A percentile compares a stretch with the other conserved stretches of the same genome.
These are phyloP conservation scores for Ailanthus altissimus DNA, from an alignment of 345 rosid species.

Conservation along the genomic window DNA sequence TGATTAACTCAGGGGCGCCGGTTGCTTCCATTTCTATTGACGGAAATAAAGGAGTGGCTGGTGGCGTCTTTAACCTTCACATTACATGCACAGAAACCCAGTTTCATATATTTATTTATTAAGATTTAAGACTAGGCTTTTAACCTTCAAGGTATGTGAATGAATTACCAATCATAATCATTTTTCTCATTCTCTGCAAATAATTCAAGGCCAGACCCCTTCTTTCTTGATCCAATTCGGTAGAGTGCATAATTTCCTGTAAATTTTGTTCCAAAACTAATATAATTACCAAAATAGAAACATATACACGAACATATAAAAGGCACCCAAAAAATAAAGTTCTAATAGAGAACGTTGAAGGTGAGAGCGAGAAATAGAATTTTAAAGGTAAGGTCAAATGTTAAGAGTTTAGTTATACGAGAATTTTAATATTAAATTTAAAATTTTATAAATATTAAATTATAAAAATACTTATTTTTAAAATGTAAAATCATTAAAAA, in stretches of 20 bases:
- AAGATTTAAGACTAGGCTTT: too few species aligned
- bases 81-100: not conserved
- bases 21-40: conserved; percentile 69
- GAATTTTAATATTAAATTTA: not conserved
- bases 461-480: not conserved
- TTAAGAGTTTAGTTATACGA: too few species aligned
- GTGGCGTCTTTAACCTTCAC: conserved; percentile 68
- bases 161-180: conserved; percentile 54
- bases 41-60: conserved; percentile 72
- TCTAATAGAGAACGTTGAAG: too few species aligned
- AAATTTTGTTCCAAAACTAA: not conserved
- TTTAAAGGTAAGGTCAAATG: too few species aligned
- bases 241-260: conserved; percentile 48
- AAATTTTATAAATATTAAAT: too few species aligned
- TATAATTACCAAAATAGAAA: too few species aligned
- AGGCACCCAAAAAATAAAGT: too few species aligned
- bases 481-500: not conserved
- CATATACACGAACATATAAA: too few species aligned
- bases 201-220: conserved; percentile 39
- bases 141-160: too few species aligned
- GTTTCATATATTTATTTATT: not conserved
- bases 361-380: too few species aligned
- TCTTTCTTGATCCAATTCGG: conserved; percentile 40
- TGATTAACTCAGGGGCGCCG: conserved; percentile 23
- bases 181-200: conserved; percentile 43